phyloP scores from a whole-genome alignment of 306 rosid genomes.

The Castanea mollissima region DNA sequence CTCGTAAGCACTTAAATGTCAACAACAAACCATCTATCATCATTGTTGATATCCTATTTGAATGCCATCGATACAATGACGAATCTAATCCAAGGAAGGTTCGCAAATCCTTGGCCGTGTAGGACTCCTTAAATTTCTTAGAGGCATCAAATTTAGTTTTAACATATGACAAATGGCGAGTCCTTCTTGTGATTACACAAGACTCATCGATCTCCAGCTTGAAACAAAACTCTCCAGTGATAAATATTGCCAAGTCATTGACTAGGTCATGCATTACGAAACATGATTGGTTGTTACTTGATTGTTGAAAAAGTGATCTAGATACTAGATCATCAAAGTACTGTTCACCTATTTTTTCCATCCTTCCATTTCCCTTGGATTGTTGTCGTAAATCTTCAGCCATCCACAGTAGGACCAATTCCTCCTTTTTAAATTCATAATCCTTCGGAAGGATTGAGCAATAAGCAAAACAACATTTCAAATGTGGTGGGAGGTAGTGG shows the following conservation, averaged over 20 bases:
- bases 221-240: neutral
- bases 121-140: neutral
- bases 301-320: conserved; percentile 17
- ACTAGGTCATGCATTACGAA: conserved; percentile 25
- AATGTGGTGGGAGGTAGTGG: neutral
- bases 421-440: neutral
- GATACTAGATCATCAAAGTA: conserved; percentile 8
- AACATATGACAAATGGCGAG: conserved; percentile 12
- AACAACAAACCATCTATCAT: neutral
- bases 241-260: conserved; percentile 13
- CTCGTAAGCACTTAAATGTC: neutral
- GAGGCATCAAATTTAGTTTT: neutral
- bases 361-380: too few relatives aligned
- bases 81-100: neutral
- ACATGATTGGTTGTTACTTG: rapidly evolving
- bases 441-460: conserved; percentile 16
- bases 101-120: neutral
- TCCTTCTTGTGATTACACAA: neutral
- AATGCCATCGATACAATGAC: rapidly evolving
- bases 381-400: conserved; percentile 10
- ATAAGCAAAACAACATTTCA: conserved; percentile 6
- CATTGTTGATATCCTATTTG: neutral
- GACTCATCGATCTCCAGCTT: neutral
- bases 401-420: conserved; percentile 17
- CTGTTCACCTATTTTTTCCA: conserved; percentile 15